Percentiles rank a stretch among this genome's conserved stretches.
These are phyloP conservation scores for Priceomyces melissophilus DNA, from an alignment of 805 yeast genomes.

Conservation along the genomic window DNA sequence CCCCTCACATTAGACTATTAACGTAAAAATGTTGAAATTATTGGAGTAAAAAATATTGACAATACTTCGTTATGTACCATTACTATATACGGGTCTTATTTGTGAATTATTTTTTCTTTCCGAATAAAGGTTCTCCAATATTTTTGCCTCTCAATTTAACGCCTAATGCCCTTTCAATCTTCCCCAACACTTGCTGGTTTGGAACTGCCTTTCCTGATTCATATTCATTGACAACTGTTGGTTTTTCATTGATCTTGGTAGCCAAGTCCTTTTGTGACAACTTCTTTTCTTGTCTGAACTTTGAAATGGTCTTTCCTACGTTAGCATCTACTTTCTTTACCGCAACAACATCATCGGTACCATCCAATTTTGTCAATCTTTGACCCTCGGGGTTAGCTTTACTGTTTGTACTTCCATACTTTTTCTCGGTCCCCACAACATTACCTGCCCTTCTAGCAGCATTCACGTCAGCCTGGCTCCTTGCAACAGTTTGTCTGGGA, in stretches of 20 bases:
- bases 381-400: slow-evolving; percentile 85
- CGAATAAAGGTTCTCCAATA: slow-evolving; percentile 83
- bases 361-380: slow-evolving; percentile 87
- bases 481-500: slow-evolving; percentile 82
- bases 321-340: slow-evolving; percentile 80
- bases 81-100: not conserved
- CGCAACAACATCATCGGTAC: slow-evolving; percentile 88
- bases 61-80: no score
- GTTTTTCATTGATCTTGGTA: slow-evolving; percentile 92
- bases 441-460: slow-evolving; percentile 93
- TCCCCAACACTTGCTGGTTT: slow-evolving; percentile 89
- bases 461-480: slow-evolving; percentile 72
- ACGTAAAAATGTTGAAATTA: no score
- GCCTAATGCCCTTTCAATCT: slow-evolving; percentile 91
- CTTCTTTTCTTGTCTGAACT: slow-evolving; percentile 83
- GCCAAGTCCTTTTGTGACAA: slow-evolving; percentile 96
- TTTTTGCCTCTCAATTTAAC: slow-evolving; percentile 94
- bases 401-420: slow-evolving; percentile 64
- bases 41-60: no score
- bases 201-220: slow-evolving; percentile 97
- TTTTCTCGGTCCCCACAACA: slow-evolving; percentile 89
- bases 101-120: slow-evolving; percentile 42
- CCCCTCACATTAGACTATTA: no score
- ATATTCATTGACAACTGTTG: slow-evolving; percentile 90
- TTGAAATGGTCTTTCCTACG: slow-evolving; percentile 85